Base-by-base conservation (phyloP, 2,329 filamentous ascomycete genomes). In the Didymellaceae sp. region DNA sequence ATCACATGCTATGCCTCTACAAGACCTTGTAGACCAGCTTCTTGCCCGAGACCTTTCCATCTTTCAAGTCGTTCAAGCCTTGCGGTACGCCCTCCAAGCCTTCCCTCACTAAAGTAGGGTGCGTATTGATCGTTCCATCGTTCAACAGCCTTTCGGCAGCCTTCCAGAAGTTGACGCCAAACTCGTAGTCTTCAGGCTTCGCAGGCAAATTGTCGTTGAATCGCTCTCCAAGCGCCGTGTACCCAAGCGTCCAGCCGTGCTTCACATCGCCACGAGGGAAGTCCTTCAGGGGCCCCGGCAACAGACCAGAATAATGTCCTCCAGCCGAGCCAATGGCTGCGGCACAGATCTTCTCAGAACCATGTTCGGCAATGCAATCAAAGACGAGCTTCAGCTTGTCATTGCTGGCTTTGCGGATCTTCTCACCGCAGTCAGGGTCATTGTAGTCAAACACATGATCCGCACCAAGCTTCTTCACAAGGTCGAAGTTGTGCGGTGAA, bases 381-480 rank as follows among this genome's bases (percentile, higher is more conserved):
- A 81, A 75, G 4, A 69, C 79, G 20, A 78, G 65, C 11, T 64
- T 63, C 3, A 84, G 68, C 22, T 63, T 67, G 64, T 79, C 73
- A 3, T 75, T 67, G 8, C 78, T 79, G 42, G 71, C 71, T 32
- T 72, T 66, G 25, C 74, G 72, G 65, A 84, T 83, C 51, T 80
- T 74, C 30, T 71, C 66, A 1, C 74, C 73, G 24, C 73, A 74
- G 16, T 74, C 73, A 0, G 76, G 70, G 14, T 75, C 74, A 14
- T 73, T 74, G 72, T 84, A 83, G 66, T 83, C 76, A 57, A 82
- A 81, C 9, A 74, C 74, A 34, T 70, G 70, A 47, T 76, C 73
- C 1, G 80, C 80, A 16, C 82, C 82, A 9, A 80, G 68, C 3
- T 61, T 65, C 51, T 75, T 75, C 3, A 79, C 68, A 9, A 81